Base-by-base conservation (phyloP, 129 eudicot species). In the Tanacetum coccineum region DNA sequence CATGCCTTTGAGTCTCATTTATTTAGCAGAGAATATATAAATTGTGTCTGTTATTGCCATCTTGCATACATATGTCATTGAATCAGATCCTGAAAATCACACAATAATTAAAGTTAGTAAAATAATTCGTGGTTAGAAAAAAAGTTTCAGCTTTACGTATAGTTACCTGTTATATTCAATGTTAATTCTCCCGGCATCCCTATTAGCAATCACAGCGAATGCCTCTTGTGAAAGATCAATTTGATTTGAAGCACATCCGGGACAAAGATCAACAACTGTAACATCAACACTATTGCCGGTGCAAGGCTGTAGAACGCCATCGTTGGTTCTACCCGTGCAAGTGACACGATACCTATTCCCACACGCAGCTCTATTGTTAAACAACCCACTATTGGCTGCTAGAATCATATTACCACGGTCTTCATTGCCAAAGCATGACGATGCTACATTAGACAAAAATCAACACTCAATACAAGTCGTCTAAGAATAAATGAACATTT, bases 181-280 rank as follows among this genome's bases (percentile, higher is more conserved):
- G 58, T 56, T 62, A 51, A 84, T 77, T 47, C 46, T 64, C 13
- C 89, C 85, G 1, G 82, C 85, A 48, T 49, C 73, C 21, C 76
- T 67, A 39, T 84, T 66, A 17, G 85, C 85, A 50, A 80, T 84
- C 14, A 44, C 39, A 9, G 76, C n/a, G 9, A 80, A 83, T 18
- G 82, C 88, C 47, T 80, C 78, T 53, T 20, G 68, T 3, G 85
- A 83, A 49, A 83, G 88, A 77, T 83, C 88, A 39, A 83, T 28
- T 60, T 68, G 72, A 57, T 70, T 22, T 13, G 11, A 61, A n/a
- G 17, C 40, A 66, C 89, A 84, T 21, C 83, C 83, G 0, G 85
- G 89, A 49, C 89, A 84, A 53, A 25, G 76, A 71, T 84, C 89
- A 7, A 84, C 89, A 17, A 84, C 74, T 2, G 72, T 80, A 1